A percentile compares a stretch with the other conserved stretches of the same genome.
These are phyloP conservation scores for Rosa lucieae DNA, from an alignment of 306 rosid genomes.

Conservation along the genomic window DNA sequence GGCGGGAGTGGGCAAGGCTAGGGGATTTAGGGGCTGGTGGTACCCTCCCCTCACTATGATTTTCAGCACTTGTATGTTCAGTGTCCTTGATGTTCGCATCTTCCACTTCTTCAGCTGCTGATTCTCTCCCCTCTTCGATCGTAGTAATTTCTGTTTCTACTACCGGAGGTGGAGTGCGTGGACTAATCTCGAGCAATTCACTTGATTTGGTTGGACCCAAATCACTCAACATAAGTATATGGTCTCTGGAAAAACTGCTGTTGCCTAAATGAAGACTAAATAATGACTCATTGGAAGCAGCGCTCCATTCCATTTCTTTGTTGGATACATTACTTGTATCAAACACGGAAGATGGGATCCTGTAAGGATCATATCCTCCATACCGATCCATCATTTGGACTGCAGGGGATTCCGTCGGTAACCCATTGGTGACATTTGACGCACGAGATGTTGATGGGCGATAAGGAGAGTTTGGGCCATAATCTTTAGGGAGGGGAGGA, in stretches of 20 bases:
- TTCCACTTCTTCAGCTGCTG: constrained; percentile 22
- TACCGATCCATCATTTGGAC: constrained; percentile 72
- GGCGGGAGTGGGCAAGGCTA: constrained; percentile 31
- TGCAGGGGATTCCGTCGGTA: constrained; percentile 36
- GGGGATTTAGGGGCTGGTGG: constrained; percentile 27
- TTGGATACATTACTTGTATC: constrained; percentile 28
- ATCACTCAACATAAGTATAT: constrained; percentile 29
- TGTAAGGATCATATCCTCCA: constrained; percentile 47
- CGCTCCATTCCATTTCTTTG: constrained; percentile 71
- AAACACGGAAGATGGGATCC: constrained; percentile 72
- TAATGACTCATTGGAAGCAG: constrained; percentile 76
- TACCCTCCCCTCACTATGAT: constrained; percentile 13
- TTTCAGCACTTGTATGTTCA: constrained; percentile 13
- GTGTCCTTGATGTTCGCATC: constrained; percentile 25
- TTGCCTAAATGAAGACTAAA: constrained; percentile 78
- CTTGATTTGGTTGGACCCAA: constrained; percentile 31
- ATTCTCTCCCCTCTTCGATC: constrained; percentile 18
- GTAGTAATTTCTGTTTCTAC: constrained; percentile 24
- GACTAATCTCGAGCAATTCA: constrained; percentile 34
- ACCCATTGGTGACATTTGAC: constrained; percentile 23
- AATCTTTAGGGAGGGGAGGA: constrained; percentile 5
- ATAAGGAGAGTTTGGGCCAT: constrained; percentile 15
- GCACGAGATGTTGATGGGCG: constrained; percentile 30
- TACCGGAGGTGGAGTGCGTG: constrained; percentile 25
- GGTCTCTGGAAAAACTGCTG: constrained; percentile 55